Conservation (phyloP, 495 filamentous ascomycete species). For the Evernia prunastri region DNA sequence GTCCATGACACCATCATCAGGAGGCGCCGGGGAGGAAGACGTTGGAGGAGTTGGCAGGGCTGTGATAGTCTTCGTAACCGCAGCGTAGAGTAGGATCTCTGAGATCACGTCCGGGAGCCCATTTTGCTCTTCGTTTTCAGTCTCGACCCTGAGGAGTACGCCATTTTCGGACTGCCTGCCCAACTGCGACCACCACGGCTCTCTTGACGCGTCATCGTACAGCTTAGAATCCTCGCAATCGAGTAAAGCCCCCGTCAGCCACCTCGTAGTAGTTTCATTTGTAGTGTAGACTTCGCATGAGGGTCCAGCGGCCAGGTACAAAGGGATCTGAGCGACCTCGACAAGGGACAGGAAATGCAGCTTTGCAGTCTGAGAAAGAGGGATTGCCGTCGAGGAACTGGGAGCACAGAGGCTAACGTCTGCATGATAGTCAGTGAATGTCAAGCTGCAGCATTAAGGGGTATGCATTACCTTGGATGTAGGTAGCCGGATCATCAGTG, state of each 20-base stretch:
- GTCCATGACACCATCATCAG: neutral
- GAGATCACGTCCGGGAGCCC: slow-evolving; percentile 33
- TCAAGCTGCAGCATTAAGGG: neutral
- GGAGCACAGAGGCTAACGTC: slow-evolving; percentile 7
- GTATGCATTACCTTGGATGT: slow-evolving; percentile 7
- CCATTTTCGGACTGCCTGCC: slow-evolving; percentile 23
- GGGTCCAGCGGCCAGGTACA: slow-evolving; percentile 46
- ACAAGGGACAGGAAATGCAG: slow-evolving; percentile 42
- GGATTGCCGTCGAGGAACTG: neutral
- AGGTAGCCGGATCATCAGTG: slow-evolving; percentile 1
- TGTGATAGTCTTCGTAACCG: neutral
- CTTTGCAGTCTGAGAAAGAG: slow-evolving; percentile 30
- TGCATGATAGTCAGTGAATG: slow-evolving; percentile 9
- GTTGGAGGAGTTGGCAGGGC: slow-evolving; percentile 41
- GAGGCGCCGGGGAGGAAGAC: slow-evolving; percentile 36
- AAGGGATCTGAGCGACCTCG: slow-evolving; percentile 42
- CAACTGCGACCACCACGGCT: slow-evolving; percentile 15
- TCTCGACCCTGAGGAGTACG: slow-evolving; percentile 22
- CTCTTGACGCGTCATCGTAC: slow-evolving; percentile 30
- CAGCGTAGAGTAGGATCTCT: slow-evolving; percentile 51
- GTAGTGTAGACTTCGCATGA: slow-evolving; percentile 42
- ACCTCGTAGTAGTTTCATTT: slow-evolving; percentile 36
- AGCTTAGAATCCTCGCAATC: slow-evolving; percentile 28
- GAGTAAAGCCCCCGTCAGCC: slow-evolving; percentile 31
- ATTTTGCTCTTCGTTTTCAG: slow-evolving; percentile 3